These are phyloP conservation scores for Magnusiomyces sp. DNA, from an alignment of 1,139 yeast genomes.

Conservation along the genomic window DNA sequence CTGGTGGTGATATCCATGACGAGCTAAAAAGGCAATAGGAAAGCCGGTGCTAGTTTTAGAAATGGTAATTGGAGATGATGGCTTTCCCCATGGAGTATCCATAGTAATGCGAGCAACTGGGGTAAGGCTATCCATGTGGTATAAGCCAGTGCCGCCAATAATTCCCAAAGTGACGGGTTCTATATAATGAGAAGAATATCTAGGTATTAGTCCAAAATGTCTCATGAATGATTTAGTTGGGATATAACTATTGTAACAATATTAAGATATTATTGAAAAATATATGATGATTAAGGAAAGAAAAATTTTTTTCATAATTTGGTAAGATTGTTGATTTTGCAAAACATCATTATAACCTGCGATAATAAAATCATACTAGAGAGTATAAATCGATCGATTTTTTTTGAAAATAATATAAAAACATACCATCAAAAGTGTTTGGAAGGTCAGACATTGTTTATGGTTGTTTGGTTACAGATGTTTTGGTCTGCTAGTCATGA, in stretches of 20 bases:
- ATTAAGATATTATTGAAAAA: neutral
- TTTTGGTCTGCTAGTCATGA: neutral
- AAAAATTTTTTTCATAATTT: neutral
- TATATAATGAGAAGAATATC: conserved; percentile 5
- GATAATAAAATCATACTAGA: neutral
- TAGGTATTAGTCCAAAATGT: conserved; percentile 3
- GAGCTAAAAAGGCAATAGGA: conserved; percentile 87
- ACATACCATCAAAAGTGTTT: neutral
- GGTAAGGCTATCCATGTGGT: conserved; percentile 69
- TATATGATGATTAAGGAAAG: neutral
- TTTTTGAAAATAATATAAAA: neutral
- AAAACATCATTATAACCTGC: neutral
- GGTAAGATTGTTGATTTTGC: neutral
- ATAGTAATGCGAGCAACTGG: conserved; percentile 78
- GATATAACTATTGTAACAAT: neutral
- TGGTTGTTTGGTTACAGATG: neutral
- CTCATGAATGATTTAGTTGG: neutral
- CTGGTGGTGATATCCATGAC: conserved; percentile 91
- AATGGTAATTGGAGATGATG: conserved; percentile 89
- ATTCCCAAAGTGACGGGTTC: conserved; percentile 73
- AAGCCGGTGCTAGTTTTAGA: conserved; percentile 67
- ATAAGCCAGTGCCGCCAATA: conserved; percentile 97
- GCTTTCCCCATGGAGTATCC: conserved; percentile 95
- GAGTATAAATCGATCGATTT: neutral
- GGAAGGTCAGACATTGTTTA: neutral